A percentile compares a stretch with the other conserved stretches of the same genome.
Conservation (phyloP, 2,329 filamentous ascomycete species). For the Keithomyces neogunnii region DNA sequence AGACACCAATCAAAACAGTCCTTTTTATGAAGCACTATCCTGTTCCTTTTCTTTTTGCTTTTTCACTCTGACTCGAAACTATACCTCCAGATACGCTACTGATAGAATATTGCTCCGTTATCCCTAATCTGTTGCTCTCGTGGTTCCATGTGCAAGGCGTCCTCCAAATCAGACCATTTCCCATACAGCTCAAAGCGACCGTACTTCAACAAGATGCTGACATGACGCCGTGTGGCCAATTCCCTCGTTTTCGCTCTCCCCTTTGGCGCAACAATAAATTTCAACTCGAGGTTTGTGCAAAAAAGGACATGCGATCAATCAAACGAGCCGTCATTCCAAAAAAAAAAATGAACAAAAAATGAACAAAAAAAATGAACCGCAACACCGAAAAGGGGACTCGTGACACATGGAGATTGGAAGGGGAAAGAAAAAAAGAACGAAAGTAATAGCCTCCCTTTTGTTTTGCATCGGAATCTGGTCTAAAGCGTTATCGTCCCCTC, state of each 20-base stretch:
- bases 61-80: slow-evolving; percentile 6
- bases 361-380: slow-evolving; percentile 12
- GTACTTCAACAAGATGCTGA: slow-evolving; percentile 1
- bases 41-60: slow-evolving; percentile 7
- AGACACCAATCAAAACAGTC: background rate
- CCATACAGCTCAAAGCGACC: slow-evolving; percentile 1
- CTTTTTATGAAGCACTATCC: background rate
- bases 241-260: background rate
- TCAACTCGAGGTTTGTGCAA: slow-evolving; percentile 10
- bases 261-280: slow-evolving; percentile 2
- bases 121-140: background rate
- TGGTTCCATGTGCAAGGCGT: background rate
- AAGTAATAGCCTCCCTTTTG: slow-evolving; percentile 33
- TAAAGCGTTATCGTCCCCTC: slow-evolving; percentile 28
- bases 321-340: background rate
- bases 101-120: slow-evolving; percentile 2
- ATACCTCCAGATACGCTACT: slow-evolving; percentile 6
- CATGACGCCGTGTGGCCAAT: background rate
- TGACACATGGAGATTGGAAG: slow-evolving; percentile 21
- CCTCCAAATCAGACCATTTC: background rate
- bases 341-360: slow-evolving; percentile 13
- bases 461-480: slow-evolving; percentile 44
- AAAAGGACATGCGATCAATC: background rate
- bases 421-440: slow-evolving; percentile 26
- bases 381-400: slow-evolving; percentile 12